Base-by-base conservation (phyloP, 2,329 filamentous ascomycete species). In the Aspergillus neotritici region DNA sequence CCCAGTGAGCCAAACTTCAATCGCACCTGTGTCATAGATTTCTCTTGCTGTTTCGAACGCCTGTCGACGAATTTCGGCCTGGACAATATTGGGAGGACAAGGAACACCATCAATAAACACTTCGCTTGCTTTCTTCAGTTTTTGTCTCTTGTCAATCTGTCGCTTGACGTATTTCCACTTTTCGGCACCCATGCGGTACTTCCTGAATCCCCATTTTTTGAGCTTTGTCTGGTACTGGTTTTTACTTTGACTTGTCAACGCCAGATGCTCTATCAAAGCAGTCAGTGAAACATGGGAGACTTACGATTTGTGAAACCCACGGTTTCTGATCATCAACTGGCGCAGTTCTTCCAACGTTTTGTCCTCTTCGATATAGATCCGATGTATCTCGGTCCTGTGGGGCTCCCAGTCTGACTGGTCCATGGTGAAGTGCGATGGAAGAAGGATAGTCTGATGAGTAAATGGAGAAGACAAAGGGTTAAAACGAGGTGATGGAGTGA, bases 361-460 rank as follows among this genome's bases (percentile, higher is more conserved):
- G 31, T 31, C 15, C 21, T 44, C 35, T 14, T 17, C 5, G 8
- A 44, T 28, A 30, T 39, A 44, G 5, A 44, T 30, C 9, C 41
- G 30, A 13, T 31, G 11, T 7, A 44, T 44, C 29, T 44, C 41
- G n/a, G 29, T 15, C n/a, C 34, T 39, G 15, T 10, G 12, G 10
- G n/a, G 16, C 10, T 39, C 21, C 41, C 41, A 39, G 4, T 39
- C 31, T 8, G 38, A 21, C 15, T 29, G 3, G 29, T 15, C 25
- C 37, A 31, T 39, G 21, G 7, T 25, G 21, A 25, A 8, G 7
- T 25, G 21, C 7, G 21, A 6, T 25, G 7, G 3, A 25, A 6
- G 17, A 6, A 21, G 4, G 17, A 21, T 2, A 21, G 17, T 21
- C 2, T 21, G 17, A 5, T 25, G 21, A 25, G 5, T 2, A 25